Conservation (phyloP, 805 yeast genomes). For the Nakazawaea wyomingensis region DNA sequence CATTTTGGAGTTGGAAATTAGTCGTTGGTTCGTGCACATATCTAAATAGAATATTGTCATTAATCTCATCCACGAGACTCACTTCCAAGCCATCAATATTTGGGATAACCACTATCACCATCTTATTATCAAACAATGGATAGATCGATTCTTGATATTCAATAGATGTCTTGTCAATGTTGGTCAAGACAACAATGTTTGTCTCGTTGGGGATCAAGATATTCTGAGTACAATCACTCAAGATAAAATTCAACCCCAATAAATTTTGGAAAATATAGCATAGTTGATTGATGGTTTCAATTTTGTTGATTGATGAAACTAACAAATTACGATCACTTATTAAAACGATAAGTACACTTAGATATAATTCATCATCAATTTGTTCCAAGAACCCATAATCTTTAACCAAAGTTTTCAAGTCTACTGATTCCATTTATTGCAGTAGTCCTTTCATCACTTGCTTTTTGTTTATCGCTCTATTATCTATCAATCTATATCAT, state of each 20-base stretch:
- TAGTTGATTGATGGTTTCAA: constrained; percentile 17
- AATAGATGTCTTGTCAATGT: constrained; percentile 8
- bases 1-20: not conserved
- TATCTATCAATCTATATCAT: too few species aligned
- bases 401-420: not conserved
- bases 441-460: too few species aligned
- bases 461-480: too few species aligned
- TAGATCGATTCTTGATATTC: constrained; percentile 3
- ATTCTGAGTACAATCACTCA: constrained; percentile 12
- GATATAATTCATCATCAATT: constrained; percentile 19
- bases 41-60: constrained; percentile 26
- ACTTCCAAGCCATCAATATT: constrained; percentile 17
- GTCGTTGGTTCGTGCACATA: constrained; percentile 20
- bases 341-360: constrained; percentile 19
- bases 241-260: constrained; percentile 16
- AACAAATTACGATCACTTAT: constrained; percentile 23
- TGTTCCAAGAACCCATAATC: not conserved
- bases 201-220: constrained; percentile 4
- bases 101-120: constrained; percentile 20
- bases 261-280: constrained; percentile 9
- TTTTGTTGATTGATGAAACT: constrained; percentile 18
- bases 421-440: not conserved
- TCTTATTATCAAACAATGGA: constrained; percentile 13
- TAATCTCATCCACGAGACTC: constrained; percentile 17
- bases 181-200: constrained; percentile 14